A percentile compares a stretch with the other conserved stretches of the same genome.
Conservation (phyloP, 306 rosid species). For the Vigna angularis region DNA sequence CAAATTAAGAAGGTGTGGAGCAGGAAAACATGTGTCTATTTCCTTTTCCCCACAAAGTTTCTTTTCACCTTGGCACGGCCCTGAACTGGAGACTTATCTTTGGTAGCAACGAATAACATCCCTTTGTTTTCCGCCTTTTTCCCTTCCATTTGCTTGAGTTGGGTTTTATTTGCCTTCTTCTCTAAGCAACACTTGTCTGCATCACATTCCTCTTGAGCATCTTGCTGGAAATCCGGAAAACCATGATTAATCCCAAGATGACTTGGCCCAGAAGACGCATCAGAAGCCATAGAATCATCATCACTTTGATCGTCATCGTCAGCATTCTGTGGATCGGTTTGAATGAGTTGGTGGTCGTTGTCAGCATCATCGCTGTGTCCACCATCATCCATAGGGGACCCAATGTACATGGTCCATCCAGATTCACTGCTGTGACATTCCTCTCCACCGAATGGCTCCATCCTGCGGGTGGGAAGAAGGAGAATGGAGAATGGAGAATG, state of each 20-base stretch:
- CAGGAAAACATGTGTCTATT: conserved; percentile 4
- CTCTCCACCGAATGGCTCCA: conserved; percentile 76
- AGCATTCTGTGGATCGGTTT: conserved; percentile 42
- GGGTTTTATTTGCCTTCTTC: conserved; percentile 48
- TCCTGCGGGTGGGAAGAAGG: conserved; percentile 35
- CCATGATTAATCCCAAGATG: conserved; percentile 43
- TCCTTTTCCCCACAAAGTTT: conserved; percentile 46
- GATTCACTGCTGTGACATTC: conserved; percentile 97
- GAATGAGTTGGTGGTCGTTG: not conserved
- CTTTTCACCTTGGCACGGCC: conserved; percentile 50
- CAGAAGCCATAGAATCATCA: conserved; percentile 98
- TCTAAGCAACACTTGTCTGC: conserved; percentile 43
- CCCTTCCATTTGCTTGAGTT: conserved; percentile 46
- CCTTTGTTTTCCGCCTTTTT: conserved; percentile 51
- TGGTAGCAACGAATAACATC: conserved; percentile 23
- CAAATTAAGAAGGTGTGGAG: not conserved
- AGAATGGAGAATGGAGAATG: not conserved
- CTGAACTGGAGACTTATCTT: conserved; percentile 49
- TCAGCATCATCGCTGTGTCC: conserved; percentile 36
- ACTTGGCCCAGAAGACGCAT: conserved; percentile 94
- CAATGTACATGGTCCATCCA: conserved; percentile 98
- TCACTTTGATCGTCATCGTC: conserved; percentile 76
- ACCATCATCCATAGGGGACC: conserved; percentile 59
- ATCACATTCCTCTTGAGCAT: conserved; percentile 25
- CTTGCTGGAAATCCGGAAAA: conserved; percentile 26